These are phyloP conservation scores for Globisporangium solare DNA, from an alignment of 352 stramenopile species.

Conservation along the genomic window DNA sequence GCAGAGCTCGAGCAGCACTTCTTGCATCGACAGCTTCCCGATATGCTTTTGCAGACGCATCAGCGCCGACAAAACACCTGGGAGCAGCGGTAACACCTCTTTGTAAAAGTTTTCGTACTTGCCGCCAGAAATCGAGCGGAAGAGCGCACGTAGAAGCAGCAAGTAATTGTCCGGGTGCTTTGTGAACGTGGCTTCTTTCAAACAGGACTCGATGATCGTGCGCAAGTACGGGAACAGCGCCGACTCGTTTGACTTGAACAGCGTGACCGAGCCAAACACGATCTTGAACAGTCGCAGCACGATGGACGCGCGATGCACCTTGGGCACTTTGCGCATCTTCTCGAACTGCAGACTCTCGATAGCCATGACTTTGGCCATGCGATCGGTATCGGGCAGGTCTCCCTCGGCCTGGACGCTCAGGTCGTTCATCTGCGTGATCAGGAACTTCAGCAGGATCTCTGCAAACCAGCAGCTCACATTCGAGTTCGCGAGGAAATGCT, in stretches of 20 bases:
- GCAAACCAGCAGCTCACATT: constrained; percentile 93
- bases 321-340: constrained; percentile 63
- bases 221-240: constrained; percentile 92
- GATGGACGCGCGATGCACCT: constrained; percentile 77
- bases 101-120: constrained; percentile 99
- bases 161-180: constrained; percentile 94
- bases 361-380: constrained; percentile 67
- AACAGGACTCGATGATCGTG: constrained; percentile 91
- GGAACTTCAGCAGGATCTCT: constrained; percentile 92
- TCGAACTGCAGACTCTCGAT: constrained; percentile 76
- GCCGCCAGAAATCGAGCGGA: constrained; percentile 94
- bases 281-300: constrained; percentile 94
- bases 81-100: constrained; percentile 93
- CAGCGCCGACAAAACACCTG: constrained; percentile 90
- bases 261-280: constrained; percentile 93
- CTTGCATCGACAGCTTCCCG: constrained; percentile 77
- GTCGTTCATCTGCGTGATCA: constrained; percentile 93
- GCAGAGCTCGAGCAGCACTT: constrained; percentile 94
- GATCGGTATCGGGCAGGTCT: constrained; percentile 73
- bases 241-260: constrained; percentile 96
- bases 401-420: constrained; percentile 81
- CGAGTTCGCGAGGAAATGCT: constrained; percentile 93
- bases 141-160: constrained; percentile 91
- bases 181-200: constrained; percentile 89
- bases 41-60: constrained; percentile 92